Conservation (phyloP, 768 basidiomycete species). For the Boletus sp. region DNA sequence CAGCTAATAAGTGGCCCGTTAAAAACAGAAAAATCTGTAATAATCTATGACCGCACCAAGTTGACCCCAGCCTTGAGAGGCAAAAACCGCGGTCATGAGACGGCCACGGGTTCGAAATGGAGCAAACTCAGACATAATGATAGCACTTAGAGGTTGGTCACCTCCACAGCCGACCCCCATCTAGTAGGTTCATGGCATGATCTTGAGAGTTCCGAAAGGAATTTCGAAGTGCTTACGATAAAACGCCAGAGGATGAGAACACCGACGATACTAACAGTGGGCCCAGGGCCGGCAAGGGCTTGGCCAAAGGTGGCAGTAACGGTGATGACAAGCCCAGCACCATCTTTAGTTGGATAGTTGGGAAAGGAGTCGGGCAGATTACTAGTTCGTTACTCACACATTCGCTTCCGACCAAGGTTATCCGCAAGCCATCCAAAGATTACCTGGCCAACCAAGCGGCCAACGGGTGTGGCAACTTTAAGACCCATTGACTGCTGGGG, state of each 20-base stretch:
- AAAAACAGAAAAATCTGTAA: background rate
- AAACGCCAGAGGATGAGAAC: conserved; percentile 82
- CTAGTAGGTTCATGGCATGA: conserved; percentile 25
- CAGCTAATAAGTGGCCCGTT: conserved; percentile 37
- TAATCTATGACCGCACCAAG: conserved; percentile 45
- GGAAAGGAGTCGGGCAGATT: background rate
- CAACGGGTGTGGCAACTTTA: conserved; percentile 73
- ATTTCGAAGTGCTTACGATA: conserved; percentile 38
- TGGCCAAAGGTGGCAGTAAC: conserved; percentile 76
- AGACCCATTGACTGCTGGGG: conserved; percentile 70
- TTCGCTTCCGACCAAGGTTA: conserved; percentile 67
- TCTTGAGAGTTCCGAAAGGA: background rate
- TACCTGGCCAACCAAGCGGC: conserved; percentile 69
- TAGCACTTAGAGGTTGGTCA: conserved; percentile 78
- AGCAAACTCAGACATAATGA: conserved; percentile 89
- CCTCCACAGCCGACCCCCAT: conserved; percentile 85
- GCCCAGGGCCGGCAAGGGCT: conserved; percentile 61
- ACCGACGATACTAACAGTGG: conserved; percentile 62
- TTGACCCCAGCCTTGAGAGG: conserved; percentile 88
- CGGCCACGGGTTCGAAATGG: conserved; percentile 72
- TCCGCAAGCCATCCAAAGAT: conserved; percentile 79
- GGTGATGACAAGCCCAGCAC: conserved; percentile 65
- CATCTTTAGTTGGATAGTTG: conserved; percentile 33
- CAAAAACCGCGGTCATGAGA: conserved; percentile 86
- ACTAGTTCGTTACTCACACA: conserved; percentile 54